Evolutionary conservation across 1,284 basidiomycete species (phyloP).

Genomic region (Phellopilus nigrolimitatus): DNA sequence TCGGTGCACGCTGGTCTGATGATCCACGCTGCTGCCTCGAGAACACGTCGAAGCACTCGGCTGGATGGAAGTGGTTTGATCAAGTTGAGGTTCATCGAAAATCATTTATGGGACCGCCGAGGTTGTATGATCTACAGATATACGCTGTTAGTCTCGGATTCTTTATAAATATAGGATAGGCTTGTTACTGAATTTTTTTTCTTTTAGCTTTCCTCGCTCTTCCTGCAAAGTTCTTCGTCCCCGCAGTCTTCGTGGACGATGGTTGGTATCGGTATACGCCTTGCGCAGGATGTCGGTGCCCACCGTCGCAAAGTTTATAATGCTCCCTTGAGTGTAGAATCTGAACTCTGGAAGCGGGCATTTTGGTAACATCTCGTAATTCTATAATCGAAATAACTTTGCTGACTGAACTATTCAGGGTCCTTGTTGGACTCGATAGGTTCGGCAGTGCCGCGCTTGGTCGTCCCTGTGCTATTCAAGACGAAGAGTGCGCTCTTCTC

Average conservation of each 20-base stretch:
- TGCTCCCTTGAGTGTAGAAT: conserved; percentile 40
- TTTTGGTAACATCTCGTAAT: conserved; percentile 56
- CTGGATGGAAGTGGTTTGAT: conserved; percentile 74
- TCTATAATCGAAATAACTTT: conserved; percentile 20
- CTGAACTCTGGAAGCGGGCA: conserved; percentile 72
- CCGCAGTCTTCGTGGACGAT: conserved; percentile 72
- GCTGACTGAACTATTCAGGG: conserved; percentile 37
- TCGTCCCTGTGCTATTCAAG: conserved; percentile 77
- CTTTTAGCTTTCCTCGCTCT: conserved; percentile 26
- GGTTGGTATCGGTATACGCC: conserved; percentile 63
- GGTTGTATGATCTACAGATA: conserved; percentile 72
- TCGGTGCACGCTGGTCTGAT: conserved; percentile 63
- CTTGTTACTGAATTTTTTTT: not conserved
- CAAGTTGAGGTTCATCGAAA: conserved; percentile 53
- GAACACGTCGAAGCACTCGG: conserved; percentile 42
- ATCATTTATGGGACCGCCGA: conserved; percentile 49
- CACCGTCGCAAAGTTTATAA: conserved; percentile 47
- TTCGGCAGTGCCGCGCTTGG: conserved; percentile 68
- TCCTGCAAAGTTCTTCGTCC: conserved; percentile 54
- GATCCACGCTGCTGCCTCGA: conserved; percentile 55
- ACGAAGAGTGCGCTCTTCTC: conserved; percentile 63
- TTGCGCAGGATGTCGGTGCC: conserved; percentile 67
- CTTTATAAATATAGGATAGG: not conserved
- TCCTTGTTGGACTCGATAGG: conserved; percentile 60
- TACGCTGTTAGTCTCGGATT: conserved; percentile 32